Evolutionary conservation across 768 basidiomycete genomes (phyloP).

Genomic region (Leccinum incarnatum): DNA sequence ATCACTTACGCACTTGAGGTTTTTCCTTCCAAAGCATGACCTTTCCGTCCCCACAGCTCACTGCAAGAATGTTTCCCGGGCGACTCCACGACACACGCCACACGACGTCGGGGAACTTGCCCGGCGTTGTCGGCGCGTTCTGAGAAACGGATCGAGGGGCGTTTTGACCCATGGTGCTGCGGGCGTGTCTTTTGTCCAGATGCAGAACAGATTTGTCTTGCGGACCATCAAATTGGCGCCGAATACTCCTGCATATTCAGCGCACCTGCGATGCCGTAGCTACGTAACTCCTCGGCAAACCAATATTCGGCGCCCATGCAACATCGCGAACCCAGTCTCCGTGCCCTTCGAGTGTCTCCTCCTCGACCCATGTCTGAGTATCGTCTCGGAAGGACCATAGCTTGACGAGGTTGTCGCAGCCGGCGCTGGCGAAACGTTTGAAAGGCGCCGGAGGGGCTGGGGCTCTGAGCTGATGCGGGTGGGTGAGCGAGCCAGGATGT

Average conservation of each 20-base stretch:
- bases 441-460: no score
- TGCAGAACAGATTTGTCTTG: conserved; percentile 82
- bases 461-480: no score
- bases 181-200: conserved; percentile 87
- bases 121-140: conserved; percentile 46
- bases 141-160: conserved; percentile 66
- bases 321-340: conserved; percentile 98
- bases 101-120: conserved; percentile 94
- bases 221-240: conserved; percentile 39
- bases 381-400: no score
- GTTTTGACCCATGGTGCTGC: conserved; percentile 77
- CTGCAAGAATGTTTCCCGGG: conserved; percentile 93
- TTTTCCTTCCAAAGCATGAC: conserved; percentile 99
- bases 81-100: conserved; percentile 99
- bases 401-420: no score
- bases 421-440: no score
- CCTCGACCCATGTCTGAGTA: conserved; percentile 85
- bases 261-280: no score
- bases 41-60: conserved; percentile 97
- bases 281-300: no score
- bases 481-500: conserved; percentile 82
- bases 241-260: conserved; percentile 51
- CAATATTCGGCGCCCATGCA: conserved; percentile 98
- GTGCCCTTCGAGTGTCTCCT: conserved; percentile 88
- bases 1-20: conserved; percentile 93